Percentiles rank a stretch among this genome's conserved stretches.
Evolutionary conservation across 192 early-diverging fungal species (phyloP).

Genomic region (Geranomyces variabilis): DNA sequence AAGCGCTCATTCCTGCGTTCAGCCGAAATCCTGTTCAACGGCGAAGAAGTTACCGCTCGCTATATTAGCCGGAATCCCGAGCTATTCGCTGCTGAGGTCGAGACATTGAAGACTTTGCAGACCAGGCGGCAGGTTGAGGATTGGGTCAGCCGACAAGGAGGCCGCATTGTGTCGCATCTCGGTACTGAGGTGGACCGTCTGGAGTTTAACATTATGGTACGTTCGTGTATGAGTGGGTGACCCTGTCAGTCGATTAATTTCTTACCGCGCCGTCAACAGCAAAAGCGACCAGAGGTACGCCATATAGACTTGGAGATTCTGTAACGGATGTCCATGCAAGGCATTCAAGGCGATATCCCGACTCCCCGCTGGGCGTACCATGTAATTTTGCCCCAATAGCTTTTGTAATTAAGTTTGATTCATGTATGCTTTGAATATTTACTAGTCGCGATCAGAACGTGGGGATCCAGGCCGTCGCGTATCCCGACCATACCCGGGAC

Average conservation of each 20-base stretch:
- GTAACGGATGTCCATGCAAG: too few species aligned
- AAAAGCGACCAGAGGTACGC: conserved; percentile 57
- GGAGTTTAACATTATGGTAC: conserved; percentile 50
- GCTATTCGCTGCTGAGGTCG: conserved; percentile 26
- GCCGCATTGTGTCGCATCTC: conserved; percentile 41
- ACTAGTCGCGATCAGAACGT: too few species aligned
- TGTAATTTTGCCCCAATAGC: too few species aligned
- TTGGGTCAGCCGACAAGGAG: conserved; percentile 51
- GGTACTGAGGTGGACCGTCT: conserved; percentile 59
- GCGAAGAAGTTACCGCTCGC: conserved; percentile 51
- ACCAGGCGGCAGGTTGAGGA: conserved; percentile 47
- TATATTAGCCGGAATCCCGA: conserved; percentile 39
- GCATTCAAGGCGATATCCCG: too few species aligned
- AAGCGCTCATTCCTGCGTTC: neutral
- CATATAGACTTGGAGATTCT: conserved; percentile 58
- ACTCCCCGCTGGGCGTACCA: too few species aligned
- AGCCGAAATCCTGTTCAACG: conserved; percentile 63
- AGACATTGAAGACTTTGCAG: conserved; percentile 36
- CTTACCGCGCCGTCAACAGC: conserved; percentile 19
- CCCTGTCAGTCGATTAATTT: neutral
- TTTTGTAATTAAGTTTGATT: too few species aligned
- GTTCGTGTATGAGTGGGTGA: neutral
- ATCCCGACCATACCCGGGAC: too few species aligned
- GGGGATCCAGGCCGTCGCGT: too few species aligned
- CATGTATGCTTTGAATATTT: too few species aligned